Evolutionary conservation across 2,329 filamentous ascomycete species (phyloP), one percentile per base, ranked within the genome.

Genomic region (Fusarium sp.): DNA sequence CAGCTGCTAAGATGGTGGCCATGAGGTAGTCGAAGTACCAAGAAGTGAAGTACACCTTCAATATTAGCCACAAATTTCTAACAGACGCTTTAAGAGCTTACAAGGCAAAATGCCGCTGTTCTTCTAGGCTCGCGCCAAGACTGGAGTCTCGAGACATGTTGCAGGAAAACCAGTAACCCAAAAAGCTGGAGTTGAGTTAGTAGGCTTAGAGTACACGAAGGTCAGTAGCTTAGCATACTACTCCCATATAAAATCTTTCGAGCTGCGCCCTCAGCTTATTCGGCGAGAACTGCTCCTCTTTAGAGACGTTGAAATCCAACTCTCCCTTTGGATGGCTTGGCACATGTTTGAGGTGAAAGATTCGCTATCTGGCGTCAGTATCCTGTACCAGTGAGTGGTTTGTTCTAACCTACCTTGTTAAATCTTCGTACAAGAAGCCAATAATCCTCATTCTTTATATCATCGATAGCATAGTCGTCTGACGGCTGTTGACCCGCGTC

Each of bases 231-330:
- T 13, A 45, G 92, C 84, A 5, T 32, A 89, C 80, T 1, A 93
- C 85, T 0, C 88, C 91, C 83, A 91, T 92, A 71, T 94, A 94
- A 10, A 93, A 78, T 12, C 91, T 83, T 74, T 94, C 91, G 2
- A 93, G 71, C 38, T 89, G 91, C 3, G 87, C 85, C n/a, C 91
- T 83, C 35, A 94, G 79, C 73, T 93, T 94, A 70, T 94, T 91
- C 0, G 91, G 90, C 0, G 89, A 90, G 73, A 93, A 93, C 57
- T 93, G 89, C 67, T 93, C 91, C 48, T 92, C 88, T 41, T 91
- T 87, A 7, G 90, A 87, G 12, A 67, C 38, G 7, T 53, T 35
- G 7, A 67, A 25, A 43, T 67, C 64, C 15, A 67, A 29, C 2
- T 56, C 41, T 9, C 41, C 32, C 1, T 36, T 19, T 3, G 43